Percentiles rank a stretch among this genome's conserved stretches.
These are phyloP conservation scores for Guyanaporus albipodus DNA, from an alignment of 768 basidiomycete species.

Conservation along the genomic window DNA sequence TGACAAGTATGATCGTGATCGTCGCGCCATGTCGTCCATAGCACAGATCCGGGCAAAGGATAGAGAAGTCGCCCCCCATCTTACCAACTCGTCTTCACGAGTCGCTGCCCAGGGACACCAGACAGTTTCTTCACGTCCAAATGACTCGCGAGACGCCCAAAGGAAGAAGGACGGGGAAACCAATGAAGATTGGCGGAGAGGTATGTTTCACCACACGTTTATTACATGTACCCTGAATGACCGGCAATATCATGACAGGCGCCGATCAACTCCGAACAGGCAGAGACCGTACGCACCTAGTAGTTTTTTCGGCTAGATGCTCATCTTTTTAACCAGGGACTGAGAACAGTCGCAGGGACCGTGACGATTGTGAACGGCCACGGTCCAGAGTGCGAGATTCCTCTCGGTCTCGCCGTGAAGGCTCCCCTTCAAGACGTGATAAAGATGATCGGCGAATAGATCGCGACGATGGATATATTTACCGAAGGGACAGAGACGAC, in stretches of 20 bases:
- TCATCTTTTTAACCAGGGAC: constrained; percentile 36
- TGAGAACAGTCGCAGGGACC: constrained; percentile 53
- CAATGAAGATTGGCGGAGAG: constrained; percentile 84
- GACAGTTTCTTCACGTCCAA: constrained; percentile 44
- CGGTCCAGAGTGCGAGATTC: constrained; percentile 63
- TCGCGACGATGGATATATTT: constrained; percentile 27
- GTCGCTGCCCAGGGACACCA: constrained; percentile 33
- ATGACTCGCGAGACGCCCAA: constrained; percentile 54
- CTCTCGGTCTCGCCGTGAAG: constrained; percentile 57
- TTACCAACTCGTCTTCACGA: constrained; percentile 41
- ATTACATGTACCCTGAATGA: neutral
- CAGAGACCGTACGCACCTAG: constrained; percentile 52
- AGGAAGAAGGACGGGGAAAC: constrained; percentile 72
- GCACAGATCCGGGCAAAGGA: constrained; percentile 57
- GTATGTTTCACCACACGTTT: constrained; percentile 37
- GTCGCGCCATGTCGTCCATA: constrained; percentile 52
- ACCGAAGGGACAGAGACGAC: constrained; percentile 34
- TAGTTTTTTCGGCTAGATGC: neutral
- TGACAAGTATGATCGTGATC: constrained; percentile 84
- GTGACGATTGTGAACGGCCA: constrained; percentile 59
- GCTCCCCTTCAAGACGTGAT: constrained; percentile 51
- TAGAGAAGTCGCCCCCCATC: constrained; percentile 62
- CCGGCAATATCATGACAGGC: constrained; percentile 28
- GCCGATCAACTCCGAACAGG: constrained; percentile 46
- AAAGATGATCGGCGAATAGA: constrained; percentile 36